Evolutionary conservation across 768 basidiomycete genomes (phyloP), one percentile per base, ranked within the genome.

Genomic region (Baorangia bicolor): DNA sequence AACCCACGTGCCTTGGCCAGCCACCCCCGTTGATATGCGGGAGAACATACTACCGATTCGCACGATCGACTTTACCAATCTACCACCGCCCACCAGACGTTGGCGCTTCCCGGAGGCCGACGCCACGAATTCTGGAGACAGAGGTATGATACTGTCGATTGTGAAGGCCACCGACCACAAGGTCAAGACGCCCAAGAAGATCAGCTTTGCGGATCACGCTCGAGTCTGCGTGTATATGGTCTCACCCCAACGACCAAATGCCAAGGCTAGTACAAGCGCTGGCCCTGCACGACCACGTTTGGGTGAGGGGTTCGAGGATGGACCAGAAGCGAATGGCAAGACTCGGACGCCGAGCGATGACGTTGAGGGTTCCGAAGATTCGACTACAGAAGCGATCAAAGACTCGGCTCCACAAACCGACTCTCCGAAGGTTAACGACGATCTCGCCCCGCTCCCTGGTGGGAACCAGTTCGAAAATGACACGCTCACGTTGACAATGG

Each of bases 51-150:
- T 38, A 11, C 49, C 62, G 6, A 51, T 63, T 16, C 64, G 61
- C 23, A 55, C 57, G 37, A 71, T 72, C 53, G 71, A 70, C 54
- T 71, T 73, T 49, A 69, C 69, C 21, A 59, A 60, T 28, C 45
- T 57, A 5, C 58, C 64, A 4, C 49, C 58, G 11, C 49, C 51
- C 3, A 51, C 25, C 31, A 53, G 56, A 46, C 62, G 59, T 18
- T 38, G 37, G 25, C 61, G 59, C n/a, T 55, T 65, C 34, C 57
- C 51, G 27, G 49, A 20, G 10, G 4, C 49, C 1, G 23, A 47
- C 2, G 10, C 1, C 27, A 30, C 53, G 37, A 59, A 52, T 33
- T 28, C 49, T n/a, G 14, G 27, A 33, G 48, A 53, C 8, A 23
- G 43, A 1, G 18, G n/a, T 21, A 50, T 16, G 43, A 23, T 27